Percentiles rank a stretch among this genome's conserved stretches.
Conservation (phyloP, 2,329 filamentous ascomycete species). For the Diaporthe vexans region DNA sequence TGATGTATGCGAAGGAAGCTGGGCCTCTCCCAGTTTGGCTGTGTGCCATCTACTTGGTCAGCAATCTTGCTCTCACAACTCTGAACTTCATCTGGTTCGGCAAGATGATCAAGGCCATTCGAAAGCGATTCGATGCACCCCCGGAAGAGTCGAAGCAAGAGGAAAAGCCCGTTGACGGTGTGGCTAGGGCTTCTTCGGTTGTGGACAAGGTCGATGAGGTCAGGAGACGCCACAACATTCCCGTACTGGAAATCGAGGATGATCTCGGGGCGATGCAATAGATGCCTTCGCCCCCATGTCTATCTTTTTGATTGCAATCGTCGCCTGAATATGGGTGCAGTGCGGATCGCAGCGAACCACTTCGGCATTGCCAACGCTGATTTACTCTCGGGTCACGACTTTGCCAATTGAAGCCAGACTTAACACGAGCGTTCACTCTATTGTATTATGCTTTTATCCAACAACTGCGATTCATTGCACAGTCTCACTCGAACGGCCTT, state of each 20-base stretch:
- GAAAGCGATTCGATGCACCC: constrained; percentile 78
- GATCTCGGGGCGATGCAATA: constrained; percentile 45
- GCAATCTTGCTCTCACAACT: constrained; percentile 79
- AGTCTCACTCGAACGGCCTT: constrained; percentile 15
- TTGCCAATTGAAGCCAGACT: constrained; percentile 1
- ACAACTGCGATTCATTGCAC: constrained; percentile 2
- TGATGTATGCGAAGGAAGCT: constrained; percentile 63
- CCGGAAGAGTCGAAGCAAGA: constrained; percentile 48
- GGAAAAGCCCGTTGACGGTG: constrained; percentile 42
- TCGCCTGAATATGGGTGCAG: neutral
- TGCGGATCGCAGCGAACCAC: neutral
- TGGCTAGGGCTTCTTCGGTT: constrained; percentile 32
- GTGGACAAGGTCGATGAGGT: constrained; percentile 42
- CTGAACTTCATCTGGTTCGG: constrained; percentile 90
- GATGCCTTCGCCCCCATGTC: neutral
- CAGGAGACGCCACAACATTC: constrained; percentile 43
- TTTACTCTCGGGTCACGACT: neutral
- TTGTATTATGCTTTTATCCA: constrained; percentile 1
- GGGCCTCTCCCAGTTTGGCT: constrained; percentile 78
- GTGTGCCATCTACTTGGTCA: constrained; percentile 74
- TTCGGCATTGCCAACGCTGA: neutral
- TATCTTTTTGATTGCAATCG: neutral
- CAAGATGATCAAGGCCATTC: constrained; percentile 86
- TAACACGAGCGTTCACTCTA: neutral
- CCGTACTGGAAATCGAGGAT: constrained; percentile 41